Conservation (phyloP, 106 monocot species). For the Phalaenopsis equestris region DNA sequence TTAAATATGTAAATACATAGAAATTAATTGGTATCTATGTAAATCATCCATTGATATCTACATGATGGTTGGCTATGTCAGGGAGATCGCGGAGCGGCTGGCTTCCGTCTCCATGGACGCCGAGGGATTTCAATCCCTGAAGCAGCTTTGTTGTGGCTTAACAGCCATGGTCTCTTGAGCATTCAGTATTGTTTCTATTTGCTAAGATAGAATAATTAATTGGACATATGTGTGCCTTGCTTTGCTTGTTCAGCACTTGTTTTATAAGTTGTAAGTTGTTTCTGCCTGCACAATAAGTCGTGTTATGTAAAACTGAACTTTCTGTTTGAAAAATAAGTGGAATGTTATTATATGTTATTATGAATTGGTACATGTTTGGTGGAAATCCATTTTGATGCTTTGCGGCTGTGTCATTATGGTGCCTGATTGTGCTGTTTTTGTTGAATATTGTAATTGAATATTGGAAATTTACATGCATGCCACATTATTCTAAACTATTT, state of each 20-base stretch:
- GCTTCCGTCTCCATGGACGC: conserved; percentile 31
- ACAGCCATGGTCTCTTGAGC: not conserved
- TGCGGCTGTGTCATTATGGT: too few species aligned
- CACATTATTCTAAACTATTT: too few species aligned
- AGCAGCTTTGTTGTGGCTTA: conserved; percentile 28
- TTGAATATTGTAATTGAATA: too few species aligned
- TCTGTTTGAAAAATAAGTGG: not conserved
- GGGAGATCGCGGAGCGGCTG: conserved; percentile 24
- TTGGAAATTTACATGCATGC: too few species aligned
- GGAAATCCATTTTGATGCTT: too few species aligned
- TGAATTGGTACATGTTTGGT: too few species aligned
- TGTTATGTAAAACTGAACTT: not conserved
- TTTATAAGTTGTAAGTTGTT: not conserved
- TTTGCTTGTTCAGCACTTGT: not conserved
- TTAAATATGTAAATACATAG: too few species aligned
- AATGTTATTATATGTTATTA: not conserved
- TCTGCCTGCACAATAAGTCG: not conserved
- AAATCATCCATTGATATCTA: not conserved
- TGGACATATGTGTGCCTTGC: not conserved
- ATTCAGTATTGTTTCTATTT: not conserved
- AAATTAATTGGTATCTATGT: too few species aligned
- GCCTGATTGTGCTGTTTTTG: too few species aligned
- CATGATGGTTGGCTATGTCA: conserved; percentile 1
- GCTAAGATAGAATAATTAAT: not conserved
- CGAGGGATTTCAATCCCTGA: conserved; percentile 29